These are phyloP conservation scores for Cordyceps pruinosa DNA, from an alignment of 2,329 filamentous ascomycete species.

Conservation along the genomic window DNA sequence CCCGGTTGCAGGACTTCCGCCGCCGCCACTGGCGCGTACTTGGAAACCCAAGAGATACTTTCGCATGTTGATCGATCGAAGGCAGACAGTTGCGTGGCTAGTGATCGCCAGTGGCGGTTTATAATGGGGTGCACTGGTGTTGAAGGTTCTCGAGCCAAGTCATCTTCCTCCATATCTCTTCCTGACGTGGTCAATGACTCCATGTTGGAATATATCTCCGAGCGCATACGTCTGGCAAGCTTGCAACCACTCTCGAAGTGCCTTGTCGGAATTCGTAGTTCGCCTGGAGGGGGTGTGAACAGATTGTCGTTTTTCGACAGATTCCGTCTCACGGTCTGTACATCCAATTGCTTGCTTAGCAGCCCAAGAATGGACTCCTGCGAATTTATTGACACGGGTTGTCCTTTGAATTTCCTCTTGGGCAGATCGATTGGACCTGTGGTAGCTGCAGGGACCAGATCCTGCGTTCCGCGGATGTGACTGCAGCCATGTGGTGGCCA, in stretches of 20 bases:
- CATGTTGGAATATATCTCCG: conserved; percentile 34
- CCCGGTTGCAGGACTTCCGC: conserved; percentile 69
- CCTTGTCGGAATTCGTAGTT: conserved; percentile 47
- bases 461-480: conserved; percentile 50
- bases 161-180: conserved; percentile 27
- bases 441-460: background rate
- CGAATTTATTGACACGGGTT: conserved; percentile 31
- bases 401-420: conserved; percentile 44
- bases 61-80: conserved; percentile 79
- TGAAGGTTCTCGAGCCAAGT: conserved; percentile 21
- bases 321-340: conserved; percentile 18
- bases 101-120: conserved; percentile 47
- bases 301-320: conserved; percentile 29
- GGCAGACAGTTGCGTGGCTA: conserved; percentile 60
- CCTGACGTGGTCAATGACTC: background rate
- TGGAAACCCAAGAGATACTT: conserved; percentile 65
- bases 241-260: conserved; percentile 52
- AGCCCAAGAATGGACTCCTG: conserved; percentile 37
- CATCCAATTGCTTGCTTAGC: background rate
- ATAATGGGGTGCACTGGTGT: conserved; percentile 50
- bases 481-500: conserved; percentile 63
- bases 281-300: conserved; percentile 38
- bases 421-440: background rate
- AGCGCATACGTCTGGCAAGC: conserved; percentile 42
- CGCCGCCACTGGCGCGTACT: conserved; percentile 69